Evolutionary conservation across 1,284 basidiomycete species (phyloP).

Genomic region (Sanghuangporus sanghuang): DNA sequence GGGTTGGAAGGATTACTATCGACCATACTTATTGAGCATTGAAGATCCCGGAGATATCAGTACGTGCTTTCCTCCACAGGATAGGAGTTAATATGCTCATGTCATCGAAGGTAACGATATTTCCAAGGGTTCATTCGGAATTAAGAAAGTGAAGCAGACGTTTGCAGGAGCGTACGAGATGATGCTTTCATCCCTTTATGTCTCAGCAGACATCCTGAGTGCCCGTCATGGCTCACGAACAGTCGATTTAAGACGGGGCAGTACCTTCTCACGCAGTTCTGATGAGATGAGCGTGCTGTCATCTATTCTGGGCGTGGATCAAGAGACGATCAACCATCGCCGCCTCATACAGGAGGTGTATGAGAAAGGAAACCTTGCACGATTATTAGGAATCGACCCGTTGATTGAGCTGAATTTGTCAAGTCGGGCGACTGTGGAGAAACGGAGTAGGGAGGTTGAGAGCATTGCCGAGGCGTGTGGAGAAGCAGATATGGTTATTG

Average conservation of each 20-base stretch:
- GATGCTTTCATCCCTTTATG: conserved; percentile 65
- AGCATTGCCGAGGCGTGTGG: conserved; percentile 35
- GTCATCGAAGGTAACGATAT: conserved; percentile 82
- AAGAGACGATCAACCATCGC: conserved; percentile 76
- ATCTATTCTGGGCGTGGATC: conserved; percentile 76
- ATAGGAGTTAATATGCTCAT: not conserved
- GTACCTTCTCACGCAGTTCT: conserved; percentile 32
- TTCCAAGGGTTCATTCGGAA: conserved; percentile 82
- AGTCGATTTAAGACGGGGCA: conserved; percentile 34
- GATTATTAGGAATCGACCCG: conserved; percentile 46
- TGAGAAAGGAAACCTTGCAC: conserved; percentile 56
- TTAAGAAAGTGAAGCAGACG: conserved; percentile 76
- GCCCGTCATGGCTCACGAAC: conserved; percentile 45
- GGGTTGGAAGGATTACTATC: conserved; percentile 70
- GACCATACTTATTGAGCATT: conserved; percentile 70
- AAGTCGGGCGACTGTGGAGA: conserved; percentile 22
- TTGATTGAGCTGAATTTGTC: conserved; percentile 23
- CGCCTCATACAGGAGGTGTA: conserved; percentile 67
- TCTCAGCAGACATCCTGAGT: conserved; percentile 51
- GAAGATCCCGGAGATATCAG: conserved; percentile 97
- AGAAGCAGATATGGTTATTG: conserved; percentile 36
- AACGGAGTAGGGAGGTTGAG: conserved; percentile 19
- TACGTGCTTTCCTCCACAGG: conserved; percentile 20
- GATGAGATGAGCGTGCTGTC: conserved; percentile 78
- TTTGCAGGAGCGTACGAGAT: conserved; percentile 86